phyloP scores from a whole-genome alignment of 495 filamentous ascomycete genomes.

The Amniculicola lignicola region DNA sequence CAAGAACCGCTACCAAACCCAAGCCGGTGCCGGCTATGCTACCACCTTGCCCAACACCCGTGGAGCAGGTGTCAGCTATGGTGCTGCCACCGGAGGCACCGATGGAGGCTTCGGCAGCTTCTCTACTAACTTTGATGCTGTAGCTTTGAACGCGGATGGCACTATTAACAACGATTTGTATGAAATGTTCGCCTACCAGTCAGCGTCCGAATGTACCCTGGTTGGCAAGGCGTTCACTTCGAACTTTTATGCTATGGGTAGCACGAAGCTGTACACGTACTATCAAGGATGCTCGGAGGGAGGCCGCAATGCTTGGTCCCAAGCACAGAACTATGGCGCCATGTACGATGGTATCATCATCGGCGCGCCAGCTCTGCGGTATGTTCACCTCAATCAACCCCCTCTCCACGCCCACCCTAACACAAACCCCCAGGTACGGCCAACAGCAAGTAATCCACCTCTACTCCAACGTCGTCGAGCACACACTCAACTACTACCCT shows the following conservation, averaged over 20 bases:
- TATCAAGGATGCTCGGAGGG: not conserved
- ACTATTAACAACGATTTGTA: not conserved
- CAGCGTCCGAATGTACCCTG: not conserved
- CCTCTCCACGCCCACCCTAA: not conserved
- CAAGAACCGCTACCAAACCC: not conserved
- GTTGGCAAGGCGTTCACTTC: not conserved
- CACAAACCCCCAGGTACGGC: too few relatives aligned
- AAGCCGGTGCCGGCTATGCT: not conserved
- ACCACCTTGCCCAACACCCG: not conserved
- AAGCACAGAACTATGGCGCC: not conserved
- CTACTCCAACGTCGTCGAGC: not conserved
- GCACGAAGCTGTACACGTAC: not conserved
- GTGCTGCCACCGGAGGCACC: not conserved
- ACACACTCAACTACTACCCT: not conserved
- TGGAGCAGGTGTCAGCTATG: not conserved
- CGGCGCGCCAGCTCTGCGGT: not conserved
- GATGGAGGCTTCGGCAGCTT: not conserved
- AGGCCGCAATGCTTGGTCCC: not conserved
- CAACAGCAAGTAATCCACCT: not conserved
- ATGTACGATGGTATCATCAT: not conserved
- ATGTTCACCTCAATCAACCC: not conserved
- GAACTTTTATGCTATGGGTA: not conserved
- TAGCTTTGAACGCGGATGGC: not conserved
- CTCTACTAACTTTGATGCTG: not conserved
- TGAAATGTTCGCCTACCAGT: not conserved